Percentiles rank a stretch among this genome's conserved stretches.
phyloP scores from a whole-genome alignment of 306 rosid genomes.

The Rosa rugosa region DNA sequence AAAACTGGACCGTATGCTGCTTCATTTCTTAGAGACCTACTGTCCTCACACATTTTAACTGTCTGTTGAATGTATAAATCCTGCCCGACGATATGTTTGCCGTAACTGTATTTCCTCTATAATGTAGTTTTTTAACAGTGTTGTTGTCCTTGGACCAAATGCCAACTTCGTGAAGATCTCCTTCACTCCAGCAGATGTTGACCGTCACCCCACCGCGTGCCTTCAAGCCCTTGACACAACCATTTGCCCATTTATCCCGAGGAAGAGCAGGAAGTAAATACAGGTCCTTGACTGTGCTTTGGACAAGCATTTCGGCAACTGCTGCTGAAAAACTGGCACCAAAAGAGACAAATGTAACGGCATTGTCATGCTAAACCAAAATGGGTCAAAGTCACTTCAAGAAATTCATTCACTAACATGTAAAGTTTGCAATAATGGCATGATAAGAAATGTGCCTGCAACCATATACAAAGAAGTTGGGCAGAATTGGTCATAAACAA shows the following conservation, averaged over 20 bases:
- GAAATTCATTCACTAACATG: neutral
- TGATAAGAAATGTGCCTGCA: neutral
- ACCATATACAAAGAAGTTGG: neutral
- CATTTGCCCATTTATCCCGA: slow-evolving; percentile 69
- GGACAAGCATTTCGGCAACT: slow-evolving; percentile 82
- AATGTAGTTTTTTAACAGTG: slow-evolving; percentile 42
- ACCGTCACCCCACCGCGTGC: slow-evolving; percentile 75
- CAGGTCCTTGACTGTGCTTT: slow-evolving; percentile 68
- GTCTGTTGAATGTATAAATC: slow-evolving; percentile 58
- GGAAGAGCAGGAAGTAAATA: slow-evolving; percentile 83
- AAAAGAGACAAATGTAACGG: neutral
- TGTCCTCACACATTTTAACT: slow-evolving; percentile 48
- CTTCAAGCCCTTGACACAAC: slow-evolving; percentile 82
- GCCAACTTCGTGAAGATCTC: slow-evolving; percentile 67
- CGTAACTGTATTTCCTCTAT: slow-evolving; percentile 47
- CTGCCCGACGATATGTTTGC: slow-evolving; percentile 41
- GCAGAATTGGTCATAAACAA: neutral
- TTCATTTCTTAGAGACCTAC: slow-evolving; percentile 9
- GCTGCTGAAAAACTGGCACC: slow-evolving; percentile 57
- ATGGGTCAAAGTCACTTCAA: neutral
- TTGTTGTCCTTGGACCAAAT: slow-evolving; percentile 59
- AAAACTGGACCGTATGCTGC: slow-evolving; percentile 1
- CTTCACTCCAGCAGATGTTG: slow-evolving; percentile 78
- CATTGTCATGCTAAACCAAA: neutral
- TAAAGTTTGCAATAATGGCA: neutral